Conservation (phyloP, 2,329 filamentous ascomycete species). For the Piedraia hortae region DNA sequence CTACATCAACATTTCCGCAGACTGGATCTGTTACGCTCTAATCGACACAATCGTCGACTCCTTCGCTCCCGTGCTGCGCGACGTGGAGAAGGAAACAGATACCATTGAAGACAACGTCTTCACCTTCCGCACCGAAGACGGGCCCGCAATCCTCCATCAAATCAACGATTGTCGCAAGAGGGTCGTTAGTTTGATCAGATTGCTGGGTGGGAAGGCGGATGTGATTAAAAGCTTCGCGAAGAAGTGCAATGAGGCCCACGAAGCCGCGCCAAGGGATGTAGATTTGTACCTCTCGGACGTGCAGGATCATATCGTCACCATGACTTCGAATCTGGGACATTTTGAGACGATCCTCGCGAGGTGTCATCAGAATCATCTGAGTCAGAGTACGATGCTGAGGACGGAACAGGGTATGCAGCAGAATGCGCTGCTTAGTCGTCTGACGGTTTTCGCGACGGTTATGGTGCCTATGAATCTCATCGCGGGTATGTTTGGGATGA, state of each 20-base stretch:
- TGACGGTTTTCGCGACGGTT: constrained; percentile 79
- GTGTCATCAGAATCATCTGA: constrained; percentile 84
- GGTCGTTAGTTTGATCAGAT: constrained; percentile 73
- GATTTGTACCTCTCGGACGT: constrained; percentile 92
- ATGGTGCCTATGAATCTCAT: constrained; percentile 90
- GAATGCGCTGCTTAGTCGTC: constrained; percentile 77
- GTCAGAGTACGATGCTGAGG: constrained; percentile 77
- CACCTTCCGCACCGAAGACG: constrained; percentile 70
- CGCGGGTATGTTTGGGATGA: constrained; percentile 71
- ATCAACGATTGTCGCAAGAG: constrained; percentile 85
- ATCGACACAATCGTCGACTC: constrained; percentile 97
- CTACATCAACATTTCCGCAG: constrained; percentile 77
- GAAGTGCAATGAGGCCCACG: constrained; percentile 93
- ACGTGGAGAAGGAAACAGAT: constrained; percentile 71
- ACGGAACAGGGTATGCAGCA: constrained; percentile 67
- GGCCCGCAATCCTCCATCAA: constrained; percentile 56
- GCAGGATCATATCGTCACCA: constrained; percentile 95
- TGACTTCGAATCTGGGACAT: constrained; percentile 88
- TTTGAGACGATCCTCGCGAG: constrained; percentile 95
- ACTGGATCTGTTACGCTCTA: constrained; percentile 97
- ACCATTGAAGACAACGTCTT: constrained; percentile 90
- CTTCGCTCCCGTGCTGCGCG: constrained; percentile 69
- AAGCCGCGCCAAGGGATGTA: constrained; percentile 83
- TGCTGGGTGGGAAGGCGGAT: constrained; percentile 91
- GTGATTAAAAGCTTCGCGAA: constrained; percentile 95